Base-by-base conservation (phyloP, 106 monocot genomes). In the Amphibolis antarctica region DNA sequence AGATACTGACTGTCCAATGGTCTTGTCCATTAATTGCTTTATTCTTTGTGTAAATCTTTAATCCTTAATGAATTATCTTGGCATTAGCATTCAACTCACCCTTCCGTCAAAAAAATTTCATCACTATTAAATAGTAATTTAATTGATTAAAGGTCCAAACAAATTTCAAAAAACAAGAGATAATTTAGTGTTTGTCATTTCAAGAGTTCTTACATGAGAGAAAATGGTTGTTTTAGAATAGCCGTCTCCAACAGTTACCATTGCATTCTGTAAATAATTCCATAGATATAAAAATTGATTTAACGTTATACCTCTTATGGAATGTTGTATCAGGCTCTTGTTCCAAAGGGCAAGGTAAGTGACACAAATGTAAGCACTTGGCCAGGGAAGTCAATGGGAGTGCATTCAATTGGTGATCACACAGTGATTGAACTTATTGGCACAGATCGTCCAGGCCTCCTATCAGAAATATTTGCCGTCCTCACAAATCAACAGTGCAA, bases 381-480 rank as follows among this genome's bases (percentile, higher is more conserved):
- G 50, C 70, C 72, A 52, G 76, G 71, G 63, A 88, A 79, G 71
- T 62, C 75, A 28, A 79, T 89, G 4, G 93, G 85, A 29, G 71
- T 85, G 83, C 88, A 83, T 62, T 83, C 77, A 1, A 51, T 77
- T 45, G 88, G 83, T 21, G 79, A 88, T 67, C 75, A 85, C 76
- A 85, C 79, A 22, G 85, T 81, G 57, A 88, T 93, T 30, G 93
- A 93, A 66, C 74, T 93, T 48, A 83, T 78, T 52, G 93, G 93
- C 14, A 72, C 85, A 17, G 93, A 93, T 67, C 75, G 93, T 15
- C 88, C 85, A 0, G 93, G 93, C 62, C 85, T 93, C 52, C 75
- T 93, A 14, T 93, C 93, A 22, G 93, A 93, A 30, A 83, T 93
- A 55, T 88, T 81, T 68, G 93, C 88, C 42, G 88, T 93, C 23